Conservation (phyloP, 805 yeast genomes). For the Yarrowia yakushimensis region DNA sequence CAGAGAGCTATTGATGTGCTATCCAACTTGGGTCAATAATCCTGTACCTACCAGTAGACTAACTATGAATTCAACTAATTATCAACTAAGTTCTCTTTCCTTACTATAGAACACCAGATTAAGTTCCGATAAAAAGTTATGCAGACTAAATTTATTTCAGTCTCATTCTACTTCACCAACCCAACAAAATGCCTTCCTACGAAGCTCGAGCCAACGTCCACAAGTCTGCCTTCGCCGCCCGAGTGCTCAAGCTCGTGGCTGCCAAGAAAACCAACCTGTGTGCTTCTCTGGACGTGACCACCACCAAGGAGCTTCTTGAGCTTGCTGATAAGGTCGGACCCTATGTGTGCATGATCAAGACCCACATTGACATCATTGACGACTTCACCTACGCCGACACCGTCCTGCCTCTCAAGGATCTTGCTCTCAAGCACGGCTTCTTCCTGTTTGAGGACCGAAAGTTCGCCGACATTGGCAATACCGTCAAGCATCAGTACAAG, state of each 20-base stretch:
- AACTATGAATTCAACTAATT: not conserved
- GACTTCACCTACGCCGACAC: conserved; percentile 84
- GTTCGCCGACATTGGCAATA: conserved; percentile 97
- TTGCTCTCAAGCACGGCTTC: conserved; percentile 80
- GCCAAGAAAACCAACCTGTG: conserved; percentile 81
- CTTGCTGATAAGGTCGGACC: conserved; percentile 86
- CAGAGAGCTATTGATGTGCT: not conserved
- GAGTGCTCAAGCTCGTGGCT: conserved; percentile 71
- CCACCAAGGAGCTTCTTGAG: conserved; percentile 67
- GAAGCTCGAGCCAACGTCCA: conserved; percentile 67
- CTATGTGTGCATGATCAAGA: conserved; percentile 82
- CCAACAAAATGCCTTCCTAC: conserved; percentile 43
- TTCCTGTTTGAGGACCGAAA: conserved; percentile 95
- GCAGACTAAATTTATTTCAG: conserved; percentile 1
- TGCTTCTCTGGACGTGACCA: conserved; percentile 88
- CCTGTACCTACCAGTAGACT: not conserved
- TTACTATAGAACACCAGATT: not conserved
- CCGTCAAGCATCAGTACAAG: conserved; percentile 89
- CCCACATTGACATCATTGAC: conserved; percentile 89
- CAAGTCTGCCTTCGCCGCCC: conserved; percentile 72
- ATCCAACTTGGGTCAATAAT: not conserved
- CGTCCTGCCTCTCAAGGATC: conserved; percentile 62
- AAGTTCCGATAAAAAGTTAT: not conserved
- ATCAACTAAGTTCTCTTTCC: no score
- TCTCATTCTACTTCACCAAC: not conserved